phyloP scores from a whole-genome alignment of 2,329 filamentous ascomycete species.

The Colletotrichum tanaceti region DNA sequence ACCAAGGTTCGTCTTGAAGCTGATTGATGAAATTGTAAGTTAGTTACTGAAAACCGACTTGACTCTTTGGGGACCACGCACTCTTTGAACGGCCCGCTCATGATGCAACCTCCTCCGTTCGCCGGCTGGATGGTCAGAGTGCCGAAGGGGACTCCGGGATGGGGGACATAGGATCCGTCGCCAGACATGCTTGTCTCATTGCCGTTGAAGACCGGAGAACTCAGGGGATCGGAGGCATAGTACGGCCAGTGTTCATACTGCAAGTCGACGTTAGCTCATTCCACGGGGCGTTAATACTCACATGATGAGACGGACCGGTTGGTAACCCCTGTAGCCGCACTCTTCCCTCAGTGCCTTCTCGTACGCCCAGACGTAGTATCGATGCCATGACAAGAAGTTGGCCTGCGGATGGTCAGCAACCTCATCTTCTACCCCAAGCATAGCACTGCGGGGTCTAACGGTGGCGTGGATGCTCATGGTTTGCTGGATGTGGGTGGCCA shows the following conservation, averaged over 20 bases:
- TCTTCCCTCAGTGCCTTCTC: conserved; percentile 55
- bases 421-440: rapidly evolving
- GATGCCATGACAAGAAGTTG: conserved; percentile 57
- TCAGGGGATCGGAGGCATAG: conserved; percentile 56
- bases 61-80: conserved; percentile 41
- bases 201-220: conserved; percentile 67
- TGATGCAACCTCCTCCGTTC: conserved; percentile 66
- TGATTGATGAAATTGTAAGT: conserved; percentile 45
- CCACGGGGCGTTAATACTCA: not conserved
- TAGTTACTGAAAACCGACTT: conserved; percentile 47
- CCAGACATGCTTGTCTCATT: conserved; percentile 62
- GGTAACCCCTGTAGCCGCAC: conserved; percentile 55
- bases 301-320: conserved; percentile 46
- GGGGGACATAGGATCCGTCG: conserved; percentile 53
- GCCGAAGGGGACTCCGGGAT: conserved; percentile 13
- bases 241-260: conserved; percentile 66
- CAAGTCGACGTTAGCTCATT: not conserved
- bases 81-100: conserved; percentile 63
- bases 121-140: conserved; percentile 54
- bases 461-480: conserved; percentile 45
- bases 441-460: conserved; percentile 29
- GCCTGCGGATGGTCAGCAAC: conserved; percentile 40
- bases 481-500: conserved; percentile 48
- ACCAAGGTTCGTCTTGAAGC: conserved; percentile 52
- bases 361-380: conserved; percentile 54